These are phyloP conservation scores for Lenwebbia sp. DNA, from an alignment of 345 rosid species.

Conservation along the genomic window DNA sequence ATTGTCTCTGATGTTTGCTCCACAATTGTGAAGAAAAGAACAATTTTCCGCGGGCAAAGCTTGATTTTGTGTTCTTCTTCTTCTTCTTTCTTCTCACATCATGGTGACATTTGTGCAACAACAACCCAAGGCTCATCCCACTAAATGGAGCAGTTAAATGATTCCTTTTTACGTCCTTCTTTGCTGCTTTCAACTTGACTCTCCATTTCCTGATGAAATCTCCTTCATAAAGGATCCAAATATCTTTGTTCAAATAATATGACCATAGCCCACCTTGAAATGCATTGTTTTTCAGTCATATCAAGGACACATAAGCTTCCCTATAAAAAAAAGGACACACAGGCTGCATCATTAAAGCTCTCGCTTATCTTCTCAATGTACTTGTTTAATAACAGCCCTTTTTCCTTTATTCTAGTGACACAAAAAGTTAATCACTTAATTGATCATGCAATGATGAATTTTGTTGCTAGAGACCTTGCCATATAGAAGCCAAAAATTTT, in stretches of 20 bases:
- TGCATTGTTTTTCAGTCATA: neutral
- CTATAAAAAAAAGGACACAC: neutral
- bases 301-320: neutral
- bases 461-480: neutral
- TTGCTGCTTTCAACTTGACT: neutral
- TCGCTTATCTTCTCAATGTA: neutral
- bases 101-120: neutral
- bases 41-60: neutral
- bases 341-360: neutral
- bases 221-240: neutral
- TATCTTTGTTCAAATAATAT: neutral
- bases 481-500: neutral
- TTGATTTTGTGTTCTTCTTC: neutral
- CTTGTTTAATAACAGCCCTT: neutral
- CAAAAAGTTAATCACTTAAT: neutral
- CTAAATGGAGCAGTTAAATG: neutral
- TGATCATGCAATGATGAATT: neutral
- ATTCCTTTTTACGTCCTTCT: neutral
- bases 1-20: neutral
- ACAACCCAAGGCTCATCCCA: neutral
- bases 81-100: neutral
- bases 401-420: neutral
- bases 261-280: neutral
- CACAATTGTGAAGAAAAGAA: neutral
- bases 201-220: neutral